phyloP scores from a whole-genome alignment of 345 rosid species.

The Streptanthus diversifolius region DNA sequence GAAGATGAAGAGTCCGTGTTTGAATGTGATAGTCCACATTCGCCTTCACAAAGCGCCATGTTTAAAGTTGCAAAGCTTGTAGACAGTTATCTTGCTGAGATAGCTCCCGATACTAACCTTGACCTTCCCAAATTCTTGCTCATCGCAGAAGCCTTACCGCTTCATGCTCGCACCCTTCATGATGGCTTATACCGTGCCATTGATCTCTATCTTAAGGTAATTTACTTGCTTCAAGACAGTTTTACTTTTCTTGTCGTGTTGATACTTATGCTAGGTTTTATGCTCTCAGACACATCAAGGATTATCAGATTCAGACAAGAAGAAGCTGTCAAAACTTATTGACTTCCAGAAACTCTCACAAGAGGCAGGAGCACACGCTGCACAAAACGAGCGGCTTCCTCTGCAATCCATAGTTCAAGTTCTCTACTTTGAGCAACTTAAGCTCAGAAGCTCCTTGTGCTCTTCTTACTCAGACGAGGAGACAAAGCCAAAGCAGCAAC shows the following conservation, averaged over 20 bases:
- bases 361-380: slow-evolving; percentile 98
- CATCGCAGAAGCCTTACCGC: slow-evolving; percentile 81
- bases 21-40: slow-evolving; percentile 72
- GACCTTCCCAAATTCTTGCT: slow-evolving; percentile 83
- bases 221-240: neutral
- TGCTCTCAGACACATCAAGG: slow-evolving; percentile 67
- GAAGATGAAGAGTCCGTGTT: slow-evolving; percentile 85
- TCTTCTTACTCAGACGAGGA: slow-evolving; percentile 67
- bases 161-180: slow-evolving; percentile 82
- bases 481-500: slow-evolving; percentile 51
- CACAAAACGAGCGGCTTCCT: slow-evolving; percentile 92
- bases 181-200: slow-evolving; percentile 89
- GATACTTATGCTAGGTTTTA: neutral
- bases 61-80: slow-evolving; percentile 83
- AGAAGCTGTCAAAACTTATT: slow-evolving; percentile 69
- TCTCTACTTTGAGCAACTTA: slow-evolving; percentile 89
- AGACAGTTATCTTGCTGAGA: slow-evolving; percentile 90
- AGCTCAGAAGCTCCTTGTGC: slow-evolving; percentile 73
- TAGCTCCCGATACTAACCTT: slow-evolving; percentile 92
- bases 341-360: slow-evolving; percentile 97
- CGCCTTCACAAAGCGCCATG: slow-evolving; percentile 79
- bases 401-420: slow-evolving; percentile 95
- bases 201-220: slow-evolving; percentile 87
- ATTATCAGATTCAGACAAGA: slow-evolving; percentile 73
- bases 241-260: neutral